Percentiles rank a stretch among this genome's conserved stretches.
Evolutionary conservation across 75 land plant genomes (phyloP).

Genomic region (Selaginella moellendorffii): DNA sequence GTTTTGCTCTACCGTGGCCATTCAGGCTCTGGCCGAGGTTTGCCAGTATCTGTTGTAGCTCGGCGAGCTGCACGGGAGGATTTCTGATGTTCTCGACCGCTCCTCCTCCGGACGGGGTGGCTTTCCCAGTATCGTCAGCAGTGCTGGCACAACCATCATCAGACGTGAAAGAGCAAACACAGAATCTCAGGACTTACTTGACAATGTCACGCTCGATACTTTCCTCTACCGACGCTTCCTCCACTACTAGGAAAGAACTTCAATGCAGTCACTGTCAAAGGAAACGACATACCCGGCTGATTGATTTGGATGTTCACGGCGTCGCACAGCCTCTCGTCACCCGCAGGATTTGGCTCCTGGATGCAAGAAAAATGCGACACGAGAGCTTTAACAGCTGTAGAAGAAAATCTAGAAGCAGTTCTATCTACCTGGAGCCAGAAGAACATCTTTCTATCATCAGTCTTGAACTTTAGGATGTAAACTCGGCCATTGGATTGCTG

Average conservation of each 20-base stretch:
- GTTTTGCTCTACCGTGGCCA: background rate
- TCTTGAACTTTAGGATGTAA: conserved; percentile 68
- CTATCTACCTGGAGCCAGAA: conserved; percentile 89
- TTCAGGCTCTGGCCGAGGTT: conserved; percentile 41
- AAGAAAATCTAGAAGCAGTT: background rate
- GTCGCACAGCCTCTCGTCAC: conserved; percentile 48
- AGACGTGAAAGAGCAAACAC: no score
- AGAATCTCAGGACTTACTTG: no score
- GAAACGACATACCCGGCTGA: conserved; percentile 44
- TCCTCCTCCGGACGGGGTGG: conserved; percentile 40
- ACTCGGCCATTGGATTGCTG: conserved; percentile 73
- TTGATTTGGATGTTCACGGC: conserved; percentile 56
- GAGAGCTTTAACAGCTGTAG: background rate
- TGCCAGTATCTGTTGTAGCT: conserved; percentile 73
- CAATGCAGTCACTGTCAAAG: background rate
- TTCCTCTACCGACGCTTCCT: no score
- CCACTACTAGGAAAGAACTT: no score
- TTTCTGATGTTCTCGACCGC: background rate
- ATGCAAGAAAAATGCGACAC: background rate
- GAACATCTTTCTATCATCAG: conserved; percentile 72
- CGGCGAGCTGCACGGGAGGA: conserved; percentile 54
- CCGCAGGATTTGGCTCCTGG: conserved; percentile 66
- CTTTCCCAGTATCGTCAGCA: conserved; percentile 29
- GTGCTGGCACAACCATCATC: background rate
- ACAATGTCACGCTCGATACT: no score